Evolutionary conservation across 768 basidiomycete species (phyloP).

Genomic region (Collybia nuda): DNA sequence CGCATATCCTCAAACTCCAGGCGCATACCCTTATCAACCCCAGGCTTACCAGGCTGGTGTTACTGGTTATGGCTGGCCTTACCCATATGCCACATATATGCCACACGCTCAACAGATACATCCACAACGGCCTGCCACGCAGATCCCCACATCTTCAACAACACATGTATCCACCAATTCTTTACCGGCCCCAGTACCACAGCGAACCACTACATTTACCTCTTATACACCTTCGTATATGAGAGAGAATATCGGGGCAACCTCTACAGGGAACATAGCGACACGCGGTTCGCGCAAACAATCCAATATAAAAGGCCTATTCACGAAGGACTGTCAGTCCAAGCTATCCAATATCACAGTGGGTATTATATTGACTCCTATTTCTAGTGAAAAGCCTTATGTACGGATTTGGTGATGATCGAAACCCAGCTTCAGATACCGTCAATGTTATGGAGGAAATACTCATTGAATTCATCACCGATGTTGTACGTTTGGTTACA

Average conservation of each 20-base stretch:
- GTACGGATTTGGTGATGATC: constrained; percentile 94
- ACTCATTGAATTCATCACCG: constrained; percentile 85
- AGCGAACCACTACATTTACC: constrained; percentile 50
- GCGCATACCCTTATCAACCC: constrained; percentile 49
- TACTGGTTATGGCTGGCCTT: constrained; percentile 74
- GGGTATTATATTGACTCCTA: constrained; percentile 9
- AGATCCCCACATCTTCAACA: constrained; percentile 24
- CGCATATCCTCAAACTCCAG: constrained; percentile 44
- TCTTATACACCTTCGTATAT: constrained; percentile 54
- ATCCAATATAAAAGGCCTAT: constrained; percentile 71
- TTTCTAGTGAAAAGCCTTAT: constrained; percentile 74
- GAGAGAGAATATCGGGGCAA: constrained; percentile 46
- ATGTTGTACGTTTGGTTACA: constrained; percentile 62
- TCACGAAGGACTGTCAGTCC: constrained; percentile 76
- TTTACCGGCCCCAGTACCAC: constrained; percentile 20
- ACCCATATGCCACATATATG: constrained; percentile 25
- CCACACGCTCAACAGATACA: constrained; percentile 35
- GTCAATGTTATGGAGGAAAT: constrained; percentile 95
- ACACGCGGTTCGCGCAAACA: constrained; percentile 59
- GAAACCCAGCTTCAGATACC: constrained; percentile 84
- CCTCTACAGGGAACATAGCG: constrained; percentile 35
- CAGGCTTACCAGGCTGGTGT: constrained; percentile 62
- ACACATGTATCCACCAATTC: constrained; percentile 27
- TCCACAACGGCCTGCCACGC: constrained; percentile 23
- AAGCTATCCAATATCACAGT: background rate